Evolutionary conservation across 805 yeast genomes (phyloP).

Genomic region (Diddensiella santjacobensis): DNA sequence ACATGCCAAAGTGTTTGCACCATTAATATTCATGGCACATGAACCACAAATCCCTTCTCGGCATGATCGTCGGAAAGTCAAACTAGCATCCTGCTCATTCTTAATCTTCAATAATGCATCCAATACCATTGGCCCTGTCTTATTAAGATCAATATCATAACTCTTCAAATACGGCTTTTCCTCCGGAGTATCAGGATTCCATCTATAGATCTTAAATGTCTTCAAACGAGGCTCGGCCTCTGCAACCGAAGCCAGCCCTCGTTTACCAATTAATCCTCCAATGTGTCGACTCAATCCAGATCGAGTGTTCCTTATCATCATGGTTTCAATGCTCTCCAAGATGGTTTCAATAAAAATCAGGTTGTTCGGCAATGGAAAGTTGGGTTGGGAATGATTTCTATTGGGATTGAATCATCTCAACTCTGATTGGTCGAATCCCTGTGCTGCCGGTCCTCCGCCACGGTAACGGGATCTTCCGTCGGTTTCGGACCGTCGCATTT

Average conservation of each 20-base stretch:
- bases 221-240: conserved; percentile 63
- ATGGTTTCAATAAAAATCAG: not conserved
- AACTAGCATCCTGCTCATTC: conserved; percentile 92
- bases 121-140: conserved; percentile 96
- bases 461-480: too few species aligned
- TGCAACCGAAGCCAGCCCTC: conserved; percentile 36
- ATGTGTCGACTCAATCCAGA: not conserved
- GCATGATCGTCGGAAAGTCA: conserved; percentile 96
- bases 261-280: not conserved
- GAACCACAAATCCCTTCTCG: conserved; percentile 99
- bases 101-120: conserved; percentile 93
- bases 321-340: not conserved
- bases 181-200: conserved; percentile 97
- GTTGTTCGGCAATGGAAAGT: not conserved
- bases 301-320: not conserved
- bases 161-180: conserved; percentile 82
- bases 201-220: conserved; percentile 89
- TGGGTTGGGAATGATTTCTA: not conserved
- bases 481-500: too few species aligned
- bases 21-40: conserved; percentile 99
- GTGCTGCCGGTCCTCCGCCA: too few species aligned
- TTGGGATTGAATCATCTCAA: not conserved
- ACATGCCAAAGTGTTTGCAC: conserved; percentile 95
- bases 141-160: conserved; percentile 79
- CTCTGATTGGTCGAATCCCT: not conserved